These are phyloP conservation scores for Penicillium sp. DNA, from an alignment of 2,329 filamentous ascomycete genomes.

Conservation along the genomic window DNA sequence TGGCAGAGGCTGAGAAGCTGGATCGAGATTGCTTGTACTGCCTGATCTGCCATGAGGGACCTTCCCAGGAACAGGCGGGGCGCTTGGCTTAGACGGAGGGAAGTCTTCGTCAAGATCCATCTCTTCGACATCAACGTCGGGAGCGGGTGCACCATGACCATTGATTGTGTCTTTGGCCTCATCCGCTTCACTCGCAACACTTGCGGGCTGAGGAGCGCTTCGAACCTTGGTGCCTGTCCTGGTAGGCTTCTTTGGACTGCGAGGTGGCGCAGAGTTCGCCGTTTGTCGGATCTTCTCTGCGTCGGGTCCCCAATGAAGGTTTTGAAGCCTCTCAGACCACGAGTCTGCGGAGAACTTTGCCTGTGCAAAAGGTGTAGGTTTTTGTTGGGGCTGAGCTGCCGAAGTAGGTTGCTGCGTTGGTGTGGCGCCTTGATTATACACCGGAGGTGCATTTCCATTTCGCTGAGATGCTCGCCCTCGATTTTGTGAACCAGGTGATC, in stretches of 20 bases:
- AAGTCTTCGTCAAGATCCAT: conserved; percentile 51
- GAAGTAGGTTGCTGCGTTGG: conserved; percentile 11
- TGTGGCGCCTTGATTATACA: conserved; percentile 20
- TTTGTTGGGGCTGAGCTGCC: conserved; percentile 20
- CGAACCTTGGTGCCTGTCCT: conserved; percentile 31
- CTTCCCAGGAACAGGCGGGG: conserved; percentile 9
- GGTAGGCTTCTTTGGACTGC: conserved; percentile 38
- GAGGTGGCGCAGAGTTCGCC: conserved; percentile 28
- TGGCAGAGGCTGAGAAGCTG: conserved; percentile 15
- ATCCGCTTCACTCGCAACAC: conserved; percentile 42
- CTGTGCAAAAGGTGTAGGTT: conserved; percentile 34
- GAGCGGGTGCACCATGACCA: conserved; percentile 16
- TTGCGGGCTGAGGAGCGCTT: conserved; percentile 35
- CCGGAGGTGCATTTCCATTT: conserved; percentile 21
- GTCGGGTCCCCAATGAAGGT: conserved; percentile 37
- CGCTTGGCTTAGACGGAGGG: conserved; percentile 13
- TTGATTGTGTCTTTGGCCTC: conserved; percentile 37
- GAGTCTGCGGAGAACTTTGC: conserved; percentile 41
- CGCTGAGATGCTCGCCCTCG: conserved; percentile 26
- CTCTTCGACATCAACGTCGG: conserved; percentile 37
- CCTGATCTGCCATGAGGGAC: conserved; percentile 1
- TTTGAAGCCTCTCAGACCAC: conserved; percentile 41
- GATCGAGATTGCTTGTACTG: conserved; percentile 20
- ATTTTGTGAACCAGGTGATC: conserved; percentile 17
- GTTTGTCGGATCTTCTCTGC: conserved; percentile 28